Percentiles rank a stretch among this genome's conserved stretches.
These are phyloP conservation scores for Ophiostoma perfectum DNA, from an alignment of 2,329 filamentous ascomycete species.

Conservation along the genomic window DNA sequence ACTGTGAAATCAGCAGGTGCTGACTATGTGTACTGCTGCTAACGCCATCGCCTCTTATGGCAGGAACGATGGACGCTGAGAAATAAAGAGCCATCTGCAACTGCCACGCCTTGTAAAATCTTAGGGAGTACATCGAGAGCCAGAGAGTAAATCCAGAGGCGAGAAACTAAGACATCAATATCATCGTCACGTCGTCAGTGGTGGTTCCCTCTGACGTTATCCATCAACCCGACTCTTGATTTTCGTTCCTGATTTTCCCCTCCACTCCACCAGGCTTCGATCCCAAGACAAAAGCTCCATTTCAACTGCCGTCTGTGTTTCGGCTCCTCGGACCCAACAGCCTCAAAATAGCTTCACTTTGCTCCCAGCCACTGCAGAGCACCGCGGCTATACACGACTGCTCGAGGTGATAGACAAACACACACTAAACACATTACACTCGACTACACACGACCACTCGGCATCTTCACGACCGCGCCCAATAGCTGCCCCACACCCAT, in stretches of 20 bases:
- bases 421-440: no score
- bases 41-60: neutral
- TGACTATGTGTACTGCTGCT: neutral
- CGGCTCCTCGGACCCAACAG: conserved; percentile 8
- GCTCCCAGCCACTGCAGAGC: neutral
- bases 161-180: neutral
- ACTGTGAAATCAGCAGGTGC: neutral
- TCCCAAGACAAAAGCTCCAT: conserved; percentile 11
- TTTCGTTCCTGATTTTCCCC: neutral
- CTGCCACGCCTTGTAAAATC: no score
- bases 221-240: neutral
- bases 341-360: conserved; percentile 8
- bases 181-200: neutral
- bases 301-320: conserved; percentile 8
- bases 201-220: conserved; percentile 5
- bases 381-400: neutral
- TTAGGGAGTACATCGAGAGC: neutral
- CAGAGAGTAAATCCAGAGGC: neutral
- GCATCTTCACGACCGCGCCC: neutral
- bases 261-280: conserved; percentile 12
- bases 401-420: neutral
- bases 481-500: conserved; percentile 4
- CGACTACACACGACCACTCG: neutral
- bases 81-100: no score
- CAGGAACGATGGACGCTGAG: neutral